These are phyloP conservation scores for Colletotrichum sp. DNA, from an alignment of 2,329 filamentous ascomycete genomes.

Conservation along the genomic window DNA sequence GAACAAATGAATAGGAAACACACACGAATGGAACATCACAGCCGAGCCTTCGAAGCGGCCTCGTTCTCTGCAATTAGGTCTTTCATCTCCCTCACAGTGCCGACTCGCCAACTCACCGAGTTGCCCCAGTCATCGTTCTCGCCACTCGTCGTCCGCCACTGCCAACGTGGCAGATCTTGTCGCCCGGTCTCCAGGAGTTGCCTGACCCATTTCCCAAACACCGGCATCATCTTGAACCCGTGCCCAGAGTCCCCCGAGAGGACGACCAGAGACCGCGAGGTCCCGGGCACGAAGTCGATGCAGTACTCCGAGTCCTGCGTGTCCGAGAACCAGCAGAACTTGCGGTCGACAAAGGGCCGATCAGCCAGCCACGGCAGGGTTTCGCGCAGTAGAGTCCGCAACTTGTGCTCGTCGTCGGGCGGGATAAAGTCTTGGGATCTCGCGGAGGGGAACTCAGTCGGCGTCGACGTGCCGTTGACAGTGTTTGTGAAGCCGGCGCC, in stretches of 20 bases:
- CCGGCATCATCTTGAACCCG: not conserved
- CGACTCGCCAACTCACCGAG: constrained; percentile 41
- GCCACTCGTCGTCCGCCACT: constrained; percentile 44
- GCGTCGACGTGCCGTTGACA: not conserved
- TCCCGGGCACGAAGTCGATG: constrained; percentile 62
- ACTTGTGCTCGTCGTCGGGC: constrained; percentile 53
- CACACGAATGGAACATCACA: not conserved
- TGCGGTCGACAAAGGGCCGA: constrained; percentile 59
- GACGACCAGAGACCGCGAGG: constrained; percentile 47
- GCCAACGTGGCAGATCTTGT: not conserved
- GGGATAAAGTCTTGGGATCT: constrained; percentile 47
- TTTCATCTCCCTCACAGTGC: constrained; percentile 27
- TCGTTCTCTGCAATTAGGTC: constrained; percentile 8
- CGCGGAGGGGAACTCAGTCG: constrained; percentile 36
- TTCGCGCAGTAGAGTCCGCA: constrained; percentile 54
- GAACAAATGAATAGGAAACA: not conserved
- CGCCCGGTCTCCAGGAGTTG: not conserved
- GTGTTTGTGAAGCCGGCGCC: constrained; percentile 61
- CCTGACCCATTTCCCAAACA: not conserved
- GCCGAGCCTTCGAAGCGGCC: not conserved
- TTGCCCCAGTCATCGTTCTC: constrained; percentile 23
- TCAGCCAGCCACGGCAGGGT: constrained; percentile 58
- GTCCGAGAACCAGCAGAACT: constrained; percentile 68
- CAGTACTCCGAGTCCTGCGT: constrained; percentile 64
- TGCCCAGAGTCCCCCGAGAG: constrained; percentile 57